Base-by-base conservation (phyloP, 352 stramenopile species). In the Phytophthora fragariae region DNA sequence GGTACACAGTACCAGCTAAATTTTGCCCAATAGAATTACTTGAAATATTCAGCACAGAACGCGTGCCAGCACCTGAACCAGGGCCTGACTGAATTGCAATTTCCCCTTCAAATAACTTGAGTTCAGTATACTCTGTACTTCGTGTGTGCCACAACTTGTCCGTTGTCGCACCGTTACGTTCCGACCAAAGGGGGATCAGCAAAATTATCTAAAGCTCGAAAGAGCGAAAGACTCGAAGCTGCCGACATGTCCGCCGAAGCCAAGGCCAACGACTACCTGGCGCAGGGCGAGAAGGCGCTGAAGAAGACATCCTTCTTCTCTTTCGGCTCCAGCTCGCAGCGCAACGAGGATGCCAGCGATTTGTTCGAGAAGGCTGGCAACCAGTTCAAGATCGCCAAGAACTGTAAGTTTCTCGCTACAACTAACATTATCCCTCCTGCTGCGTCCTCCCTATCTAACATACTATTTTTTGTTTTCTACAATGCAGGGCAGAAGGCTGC, bases 281-380 rank as follows among this genome's bases (percentile, higher is more conserved):
- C 84, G 57, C 91, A 98, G 70, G 95, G 84, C 37, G 79, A 98
- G 62, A 92, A 97, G 71, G 85, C 85, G 31, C 79, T 99, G 21
- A 96, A 96, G 73, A 99, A 98, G 83, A 98, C 98, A 37, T 97
- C 92, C 21, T 98, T 98, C 89, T 99, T 99, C 77, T 97, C 92
- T 17, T 98, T 98, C 77, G 97, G 98, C 61, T 86, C 84, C 21
- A 96, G 86, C 57, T 93, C 84, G 57, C 96, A 96, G 70, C 98
- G 98, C 79, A 98, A 94, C 61, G 97, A 99, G 83, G 96, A 99
- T 83, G 97, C 97, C 52, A 97, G 93, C 63, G 97, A 99, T 70
- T 77, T 95, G 39, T 99, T 97, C 73, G 83, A 95, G 76, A 98
- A 98, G 77, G 97, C 97, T 7, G 97, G 91, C 54, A 96, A 99